Base-by-base conservation (phyloP, 768 basidiomycete species). In the Psilocybe sp. region DNA sequence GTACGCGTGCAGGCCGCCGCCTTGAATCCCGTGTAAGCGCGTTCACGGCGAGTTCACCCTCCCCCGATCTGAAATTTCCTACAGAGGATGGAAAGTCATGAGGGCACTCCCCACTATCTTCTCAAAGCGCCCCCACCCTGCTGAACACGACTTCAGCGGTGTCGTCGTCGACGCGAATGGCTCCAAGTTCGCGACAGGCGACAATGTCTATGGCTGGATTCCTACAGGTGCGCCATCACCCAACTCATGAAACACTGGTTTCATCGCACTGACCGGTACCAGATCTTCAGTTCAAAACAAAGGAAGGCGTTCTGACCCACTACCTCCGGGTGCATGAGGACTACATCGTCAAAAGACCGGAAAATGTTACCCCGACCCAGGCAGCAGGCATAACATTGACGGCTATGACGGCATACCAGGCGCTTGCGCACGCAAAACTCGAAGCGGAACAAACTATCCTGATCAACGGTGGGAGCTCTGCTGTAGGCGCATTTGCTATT, bases 401-500 rank as follows among this genome's bases (percentile, higher is more conserved):
- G 1, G 80, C 71, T 2, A 53, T 77, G 40, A 88, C 88, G 0
- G 82, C 85, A 0, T 75, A 81, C 50, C 76, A 82, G 52, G 77
- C 71, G 0, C 72, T 90, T 5, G 67, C 79, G 39, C 60, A 72
- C 1, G 78, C 69, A 1, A 69, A 76, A 23, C 61, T 87, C n/a
- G 77, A 86, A 60, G 58, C 69, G 18, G 81, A 78, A 1, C 82
- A 84, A 57, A 73, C 74, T 1, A 68, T 91, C 3, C 77, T 90
- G 55, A 69, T 92, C 58, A 84, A 87, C 49, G 87, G 87, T 0
- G 89, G 85, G 4, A 84, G 82, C 44, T 80, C 84, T 1, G 67
- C 81, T 11, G 84, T 89, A 1, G 89, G 88, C 4, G 68, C 74
- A n/a, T 78, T 77, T 55, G 87, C 85, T 1, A 84, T 90, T 42